Percentiles rank a stretch among this genome's conserved stretches.
Conservation (phyloP, 176 grass and related monocot species). For the Ensete glaucum region DNA sequence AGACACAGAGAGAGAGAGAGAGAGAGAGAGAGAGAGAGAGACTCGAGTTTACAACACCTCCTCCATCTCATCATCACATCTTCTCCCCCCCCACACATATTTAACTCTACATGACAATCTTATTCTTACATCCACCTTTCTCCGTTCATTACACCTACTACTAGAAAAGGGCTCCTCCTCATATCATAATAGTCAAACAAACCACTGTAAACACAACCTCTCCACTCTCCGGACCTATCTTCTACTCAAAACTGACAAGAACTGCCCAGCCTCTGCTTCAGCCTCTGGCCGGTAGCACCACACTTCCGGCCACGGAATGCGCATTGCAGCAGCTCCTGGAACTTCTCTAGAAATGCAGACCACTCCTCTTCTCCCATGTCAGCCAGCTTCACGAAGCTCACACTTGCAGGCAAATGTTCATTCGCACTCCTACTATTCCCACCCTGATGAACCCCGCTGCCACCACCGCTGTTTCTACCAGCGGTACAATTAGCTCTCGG, state of each 20-base stretch:
- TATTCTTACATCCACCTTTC: neutral
- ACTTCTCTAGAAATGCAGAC: slow-evolving; percentile 38
- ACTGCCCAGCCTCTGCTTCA: slow-evolving; percentile 53
- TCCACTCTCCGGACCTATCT: neutral
- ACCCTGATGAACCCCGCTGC: neutral
- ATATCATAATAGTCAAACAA: neutral
- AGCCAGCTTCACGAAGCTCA: slow-evolving; percentile 47
- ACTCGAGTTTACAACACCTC: neutral
- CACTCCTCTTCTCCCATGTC: slow-evolving; percentile 56
- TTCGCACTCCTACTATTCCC: slow-evolving; percentile 40
- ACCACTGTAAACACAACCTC: neutral
- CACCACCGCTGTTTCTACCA: neutral
- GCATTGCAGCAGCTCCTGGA: slow-evolving; percentile 48
- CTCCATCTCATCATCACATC: neutral
- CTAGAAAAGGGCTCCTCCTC: neutral
- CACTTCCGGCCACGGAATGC: slow-evolving; percentile 14
- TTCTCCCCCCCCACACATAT: neutral
- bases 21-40: too few relatives aligned
- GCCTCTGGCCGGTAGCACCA: slow-evolving; percentile 28
- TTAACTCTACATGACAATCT: neutral
- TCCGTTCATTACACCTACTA: slow-evolving; percentile 6
- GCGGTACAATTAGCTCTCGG: neutral
- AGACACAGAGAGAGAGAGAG: too few relatives aligned
- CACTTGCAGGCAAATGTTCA: slow-evolving; percentile 45
- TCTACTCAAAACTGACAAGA: slow-evolving; percentile 75